These are phyloP conservation scores for Gonium pectorale DNA, from an alignment of 139 green algal genomes.

Conservation along the genomic window DNA sequence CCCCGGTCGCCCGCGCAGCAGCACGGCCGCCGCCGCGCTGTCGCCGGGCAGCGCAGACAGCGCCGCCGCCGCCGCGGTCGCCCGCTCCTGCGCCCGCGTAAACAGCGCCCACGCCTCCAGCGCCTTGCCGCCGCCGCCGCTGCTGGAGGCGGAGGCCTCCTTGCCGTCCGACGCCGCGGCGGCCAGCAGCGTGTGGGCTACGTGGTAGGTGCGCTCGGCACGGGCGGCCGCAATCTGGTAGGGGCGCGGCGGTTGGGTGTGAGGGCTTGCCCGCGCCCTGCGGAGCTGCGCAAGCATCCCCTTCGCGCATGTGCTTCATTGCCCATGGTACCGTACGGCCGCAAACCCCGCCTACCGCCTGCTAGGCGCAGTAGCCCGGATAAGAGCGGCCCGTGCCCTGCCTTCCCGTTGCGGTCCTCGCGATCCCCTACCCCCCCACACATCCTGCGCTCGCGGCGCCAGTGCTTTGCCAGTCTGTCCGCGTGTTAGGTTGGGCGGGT, in stretches of 20 bases:
- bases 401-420: too few relatives aligned
- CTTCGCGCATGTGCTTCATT: too few relatives aligned
- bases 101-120: constrained; percentile 79
- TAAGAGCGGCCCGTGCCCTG: too few relatives aligned
- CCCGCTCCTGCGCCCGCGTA: constrained; percentile 60
- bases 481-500: too few relatives aligned
- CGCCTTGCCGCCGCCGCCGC: constrained; percentile 28
- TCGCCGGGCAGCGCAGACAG: constrained; percentile 3
- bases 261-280: background rate
- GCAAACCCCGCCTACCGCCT: too few relatives aligned
- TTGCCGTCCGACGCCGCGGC: background rate
- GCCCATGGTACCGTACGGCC: too few relatives aligned
- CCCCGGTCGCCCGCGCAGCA: constrained; percentile 9
- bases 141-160: background rate
- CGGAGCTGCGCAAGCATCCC: background rate
- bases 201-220: constrained; percentile 63
- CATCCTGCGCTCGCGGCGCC: too few relatives aligned
- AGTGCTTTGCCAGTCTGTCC: too few relatives aligned
- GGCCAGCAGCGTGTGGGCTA: constrained; percentile 70
- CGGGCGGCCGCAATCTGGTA: constrained; percentile 59
- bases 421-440: too few relatives aligned
- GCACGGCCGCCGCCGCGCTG: constrained; percentile 10
- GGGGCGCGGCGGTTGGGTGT: background rate
- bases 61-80: constrained; percentile 32
- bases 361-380: too few relatives aligned